These are phyloP conservation scores for Penstemon eatonii DNA, from an alignment of 257 asterid genomes.

Conservation along the genomic window DNA sequence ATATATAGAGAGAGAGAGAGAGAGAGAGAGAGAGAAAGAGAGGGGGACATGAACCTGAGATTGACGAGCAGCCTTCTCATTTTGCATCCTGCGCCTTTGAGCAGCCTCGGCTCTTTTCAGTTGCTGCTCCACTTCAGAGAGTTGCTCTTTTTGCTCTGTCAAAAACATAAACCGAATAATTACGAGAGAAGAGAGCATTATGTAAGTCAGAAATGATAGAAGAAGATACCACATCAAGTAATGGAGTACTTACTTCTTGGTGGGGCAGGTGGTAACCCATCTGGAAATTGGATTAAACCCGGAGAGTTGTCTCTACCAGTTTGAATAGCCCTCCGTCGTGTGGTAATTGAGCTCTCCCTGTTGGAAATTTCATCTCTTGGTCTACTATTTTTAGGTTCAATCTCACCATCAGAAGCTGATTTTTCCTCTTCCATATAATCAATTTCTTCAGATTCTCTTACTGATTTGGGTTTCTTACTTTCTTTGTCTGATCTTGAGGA, in stretches of 20 bases:
- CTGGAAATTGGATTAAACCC: slow-evolving; percentile 53
- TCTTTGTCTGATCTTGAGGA: slow-evolving; percentile 46
- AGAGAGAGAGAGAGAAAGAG: neutral
- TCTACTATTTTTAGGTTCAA: slow-evolving; percentile 46
- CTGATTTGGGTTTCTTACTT: slow-evolving; percentile 38
- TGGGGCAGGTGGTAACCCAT: slow-evolving; percentile 74
- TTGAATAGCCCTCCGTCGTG: slow-evolving; percentile 62
- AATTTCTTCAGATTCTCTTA: slow-evolving; percentile 46
- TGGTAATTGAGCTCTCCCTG: slow-evolving; percentile 54
- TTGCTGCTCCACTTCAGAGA: slow-evolving; percentile 74
- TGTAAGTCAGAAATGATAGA: slow-evolving; percentile 7
- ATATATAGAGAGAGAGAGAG: neutral
- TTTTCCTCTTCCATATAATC: slow-evolving; percentile 54
- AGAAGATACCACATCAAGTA: slow-evolving; percentile 7
- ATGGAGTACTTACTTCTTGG: slow-evolving; percentile 59
- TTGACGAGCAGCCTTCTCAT: slow-evolving; percentile 82
- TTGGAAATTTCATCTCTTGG: slow-evolving; percentile 35
- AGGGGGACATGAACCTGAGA: slow-evolving; percentile 57
- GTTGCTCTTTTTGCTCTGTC: slow-evolving; percentile 75
- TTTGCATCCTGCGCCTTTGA: slow-evolving; percentile 72
- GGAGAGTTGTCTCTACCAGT: slow-evolving; percentile 46
- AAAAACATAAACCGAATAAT: slow-evolving; percentile 10
- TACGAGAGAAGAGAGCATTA: slow-evolving; percentile 16
- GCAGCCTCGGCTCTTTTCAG: slow-evolving; percentile 88
- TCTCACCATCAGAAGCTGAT: slow-evolving; percentile 48